Percentiles rank a stretch among this genome's conserved stretches.
These are phyloP conservation scores for Ustilago trichophora DNA, from an alignment of 1,284 basidiomycete genomes.

Conservation along the genomic window DNA sequence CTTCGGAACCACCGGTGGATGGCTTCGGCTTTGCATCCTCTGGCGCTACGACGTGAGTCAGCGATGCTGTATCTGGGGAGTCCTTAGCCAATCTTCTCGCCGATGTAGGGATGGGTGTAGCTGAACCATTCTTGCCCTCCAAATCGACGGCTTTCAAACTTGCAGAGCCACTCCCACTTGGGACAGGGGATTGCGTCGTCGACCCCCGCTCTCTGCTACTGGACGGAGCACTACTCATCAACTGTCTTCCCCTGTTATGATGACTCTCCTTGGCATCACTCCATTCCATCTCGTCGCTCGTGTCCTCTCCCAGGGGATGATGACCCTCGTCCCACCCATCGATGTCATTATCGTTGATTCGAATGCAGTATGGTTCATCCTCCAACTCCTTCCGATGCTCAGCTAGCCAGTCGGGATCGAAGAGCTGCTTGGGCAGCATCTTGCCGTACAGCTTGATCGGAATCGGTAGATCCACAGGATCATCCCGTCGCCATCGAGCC, in stretches of 20 bases:
- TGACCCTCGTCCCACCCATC: slow-evolving; percentile 47
- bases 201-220: slow-evolving; percentile 10
- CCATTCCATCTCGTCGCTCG: slow-evolving; percentile 55
- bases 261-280: slow-evolving; percentile 47
- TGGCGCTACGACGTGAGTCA: no score
- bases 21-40: no score
- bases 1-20: no score
- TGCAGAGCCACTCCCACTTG: background rate
- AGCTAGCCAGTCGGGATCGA: slow-evolving; percentile 47
- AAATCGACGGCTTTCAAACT: background rate
- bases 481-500: slow-evolving; percentile 49
- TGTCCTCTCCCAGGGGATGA: slow-evolving; percentile 50
- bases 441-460: slow-evolving; percentile 51
- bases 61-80: no score
- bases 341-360: slow-evolving; percentile 43
- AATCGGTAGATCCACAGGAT: slow-evolving; percentile 48
- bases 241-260: slow-evolving; percentile 15
- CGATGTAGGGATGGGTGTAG: no score
- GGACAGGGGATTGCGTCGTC: slow-evolving; percentile 16
- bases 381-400: slow-evolving; percentile 43
- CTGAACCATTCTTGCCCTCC: slow-evolving; percentile 9
- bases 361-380: slow-evolving; percentile 48
- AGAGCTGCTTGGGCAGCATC: slow-evolving; percentile 38
- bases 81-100: no score
- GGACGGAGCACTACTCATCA: no score